These are phyloP conservation scores for Lactarius psammicola DNA, from an alignment of 768 basidiomycete genomes.

Conservation along the genomic window DNA sequence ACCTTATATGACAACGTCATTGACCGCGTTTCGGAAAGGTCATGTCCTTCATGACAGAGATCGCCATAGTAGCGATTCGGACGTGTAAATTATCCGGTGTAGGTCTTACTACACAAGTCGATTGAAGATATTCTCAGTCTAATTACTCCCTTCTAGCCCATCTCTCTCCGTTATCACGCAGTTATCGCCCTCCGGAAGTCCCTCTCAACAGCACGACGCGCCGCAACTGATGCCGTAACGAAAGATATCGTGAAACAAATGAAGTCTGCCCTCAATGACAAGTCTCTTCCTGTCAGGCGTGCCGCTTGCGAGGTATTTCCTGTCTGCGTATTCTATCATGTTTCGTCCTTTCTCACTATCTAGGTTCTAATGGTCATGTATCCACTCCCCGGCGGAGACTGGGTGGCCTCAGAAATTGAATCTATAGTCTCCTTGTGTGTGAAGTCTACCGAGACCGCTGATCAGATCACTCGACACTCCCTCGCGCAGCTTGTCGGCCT, in stretches of 20 bases:
- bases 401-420: slow-evolving; percentile 73
- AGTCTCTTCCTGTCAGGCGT: slow-evolving; percentile 81
- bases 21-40: slow-evolving; percentile 51
- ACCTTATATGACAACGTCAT: slow-evolving; percentile 4
- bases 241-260: slow-evolving; percentile 87
- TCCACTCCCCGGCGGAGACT: slow-evolving; percentile 52
- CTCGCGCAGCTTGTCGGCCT: slow-evolving; percentile 81
- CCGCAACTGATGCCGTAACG: slow-evolving; percentile 70
- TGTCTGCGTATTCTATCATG: background rate
- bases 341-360: slow-evolving; percentile 28
- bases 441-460: slow-evolving; percentile 76
- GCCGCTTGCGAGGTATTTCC: slow-evolving; percentile 68
- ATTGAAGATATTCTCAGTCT: background rate
- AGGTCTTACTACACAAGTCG: slow-evolving; percentile 34
- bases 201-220: slow-evolving; percentile 75
- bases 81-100: slow-evolving; percentile 72
- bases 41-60: slow-evolving; percentile 94
- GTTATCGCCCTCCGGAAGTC: slow-evolving; percentile 76
- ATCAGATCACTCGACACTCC: slow-evolving; percentile 78
- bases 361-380: slow-evolving; percentile 60
- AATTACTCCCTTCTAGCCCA: slow-evolving; percentile 48
- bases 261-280: slow-evolving; percentile 72
- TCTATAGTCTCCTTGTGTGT: slow-evolving; percentile 62
- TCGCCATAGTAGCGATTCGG: slow-evolving; percentile 62
- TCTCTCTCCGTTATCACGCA: slow-evolving; percentile 81